phyloP scores from a whole-genome alignment of 768 basidiomycete species.

The Tylopilus cervinicoccineus region DNA sequence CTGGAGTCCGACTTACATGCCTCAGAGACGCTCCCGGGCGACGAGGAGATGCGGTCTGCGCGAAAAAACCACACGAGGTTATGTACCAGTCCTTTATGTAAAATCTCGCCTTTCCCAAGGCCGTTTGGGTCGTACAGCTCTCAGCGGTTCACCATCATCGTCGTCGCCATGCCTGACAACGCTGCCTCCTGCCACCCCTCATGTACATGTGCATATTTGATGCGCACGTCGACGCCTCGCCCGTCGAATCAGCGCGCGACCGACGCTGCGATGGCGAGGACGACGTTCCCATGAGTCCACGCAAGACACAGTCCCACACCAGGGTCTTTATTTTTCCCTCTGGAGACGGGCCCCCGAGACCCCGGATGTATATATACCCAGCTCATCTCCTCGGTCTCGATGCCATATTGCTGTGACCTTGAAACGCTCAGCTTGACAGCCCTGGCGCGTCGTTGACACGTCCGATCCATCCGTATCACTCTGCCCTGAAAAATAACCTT shows the following conservation, averaged over 20 bases:
- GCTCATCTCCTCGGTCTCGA: slow-evolving; percentile 17
- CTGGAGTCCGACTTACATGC: slow-evolving; percentile 23
- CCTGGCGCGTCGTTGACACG: slow-evolving; percentile 3
- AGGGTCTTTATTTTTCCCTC: neutral
- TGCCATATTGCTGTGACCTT: slow-evolving; percentile 18
- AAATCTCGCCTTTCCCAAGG: slow-evolving; percentile 22
- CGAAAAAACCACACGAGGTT: slow-evolving; percentile 11
- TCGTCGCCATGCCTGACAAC: slow-evolving; percentile 2
- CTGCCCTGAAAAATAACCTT: slow-evolving; percentile 2
- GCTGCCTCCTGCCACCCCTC: neutral
- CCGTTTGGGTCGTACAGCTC: neutral
- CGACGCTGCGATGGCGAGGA: neutral
- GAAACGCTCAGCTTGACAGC: slow-evolving; percentile 15
- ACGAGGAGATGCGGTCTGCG: neutral
- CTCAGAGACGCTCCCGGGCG: neutral
- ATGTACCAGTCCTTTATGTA: slow-evolving; percentile 30
- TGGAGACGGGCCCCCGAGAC: neutral
- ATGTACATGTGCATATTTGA: no score
- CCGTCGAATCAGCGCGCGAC: neutral
- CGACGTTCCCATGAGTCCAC: no score
- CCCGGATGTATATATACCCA: neutral
- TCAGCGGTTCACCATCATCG: neutral
- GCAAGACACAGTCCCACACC: no score
- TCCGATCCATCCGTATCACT: slow-evolving; percentile 9
- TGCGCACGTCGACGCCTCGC: neutral